phyloP scores from a whole-genome alignment of 306 rosid species.

The Quercus rubra region DNA sequence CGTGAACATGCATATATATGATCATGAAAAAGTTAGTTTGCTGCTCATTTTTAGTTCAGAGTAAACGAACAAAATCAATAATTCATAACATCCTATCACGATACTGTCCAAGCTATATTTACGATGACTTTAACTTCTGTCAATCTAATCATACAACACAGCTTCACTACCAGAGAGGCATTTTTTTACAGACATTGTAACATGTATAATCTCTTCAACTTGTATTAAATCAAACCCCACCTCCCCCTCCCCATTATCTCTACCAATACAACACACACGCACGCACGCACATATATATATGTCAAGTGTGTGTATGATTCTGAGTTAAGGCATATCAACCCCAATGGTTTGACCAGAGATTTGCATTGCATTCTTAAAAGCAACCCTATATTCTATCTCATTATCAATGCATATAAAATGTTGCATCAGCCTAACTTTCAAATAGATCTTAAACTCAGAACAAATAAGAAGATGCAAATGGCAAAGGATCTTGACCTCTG shows the following conservation, averaged over 20 bases:
- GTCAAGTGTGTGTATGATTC: background rate
- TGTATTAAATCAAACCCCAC: too few relatives aligned
- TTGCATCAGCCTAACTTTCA: background rate
- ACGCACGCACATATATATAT: fast-evolving
- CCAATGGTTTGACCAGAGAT: background rate
- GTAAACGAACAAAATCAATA: background rate
- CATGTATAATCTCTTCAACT: background rate
- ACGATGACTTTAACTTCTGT: background rate
- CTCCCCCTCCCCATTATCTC: too few relatives aligned
- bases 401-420: background rate
- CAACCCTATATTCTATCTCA: background rate
- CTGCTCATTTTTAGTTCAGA: background rate
- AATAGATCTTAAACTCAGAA: conserved; percentile 8
- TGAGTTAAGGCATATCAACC: background rate
- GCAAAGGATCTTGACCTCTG: conserved; percentile 54
- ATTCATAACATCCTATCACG: background rate
- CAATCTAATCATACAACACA: background rate
- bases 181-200: background rate
- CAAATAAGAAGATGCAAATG: background rate
- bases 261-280: too few relatives aligned
- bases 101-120: background rate
- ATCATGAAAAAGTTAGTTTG: background rate
- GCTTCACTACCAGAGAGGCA: background rate
- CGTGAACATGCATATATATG: too few relatives aligned
- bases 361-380: background rate